phyloP scores from a whole-genome alignment of 108 stramenopile genomes.

The Pelagomonas calceolata region DNA sequence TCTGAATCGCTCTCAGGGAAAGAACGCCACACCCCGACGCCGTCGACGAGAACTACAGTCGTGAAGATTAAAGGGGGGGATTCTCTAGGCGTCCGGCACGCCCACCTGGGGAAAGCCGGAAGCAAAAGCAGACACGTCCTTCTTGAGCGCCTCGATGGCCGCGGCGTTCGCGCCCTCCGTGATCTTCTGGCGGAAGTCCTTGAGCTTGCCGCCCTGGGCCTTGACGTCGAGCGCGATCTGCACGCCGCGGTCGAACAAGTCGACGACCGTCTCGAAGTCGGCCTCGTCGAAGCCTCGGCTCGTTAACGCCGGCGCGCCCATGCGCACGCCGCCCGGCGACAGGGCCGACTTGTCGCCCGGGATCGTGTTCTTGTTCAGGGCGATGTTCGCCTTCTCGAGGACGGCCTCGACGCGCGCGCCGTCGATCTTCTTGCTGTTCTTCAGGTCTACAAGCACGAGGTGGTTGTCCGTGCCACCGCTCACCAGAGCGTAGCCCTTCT shows the following conservation, averaged over 20 bases:
- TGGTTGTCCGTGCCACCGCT: slow-evolving; percentile 99
- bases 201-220: slow-evolving; percentile 68
- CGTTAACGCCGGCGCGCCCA: slow-evolving; percentile 87
- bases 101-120: slow-evolving; percentile 88
- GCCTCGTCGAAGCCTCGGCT: slow-evolving; percentile 87
- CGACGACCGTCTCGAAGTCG: slow-evolving; percentile 88
- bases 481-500: slow-evolving; percentile 82
- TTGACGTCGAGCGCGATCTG: slow-evolving; percentile 72
- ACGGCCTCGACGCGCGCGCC: slow-evolving; percentile 96
- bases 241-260: slow-evolving; percentile 91
- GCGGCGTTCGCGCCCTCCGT: slow-evolving; percentile 76
- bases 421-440: slow-evolving; percentile 73
- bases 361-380: slow-evolving; percentile 98
- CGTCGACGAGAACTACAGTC: too few relatives aligned
- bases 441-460: slow-evolving; percentile 93
- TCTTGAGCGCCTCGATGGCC: slow-evolving; percentile 64
- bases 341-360: slow-evolving; percentile 94
- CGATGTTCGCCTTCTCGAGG: slow-evolving; percentile 86
- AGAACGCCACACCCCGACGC: too few relatives aligned
- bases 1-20: too few relatives aligned
- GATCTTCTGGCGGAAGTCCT: slow-evolving; percentile 76
- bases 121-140: slow-evolving; percentile 83
- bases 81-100: too few relatives aligned
- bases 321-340: slow-evolving; percentile 95
- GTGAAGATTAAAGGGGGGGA: too few relatives aligned